Conservation (phyloP, 805 yeast species). For the Danielozyma ontarioensis region DNA sequence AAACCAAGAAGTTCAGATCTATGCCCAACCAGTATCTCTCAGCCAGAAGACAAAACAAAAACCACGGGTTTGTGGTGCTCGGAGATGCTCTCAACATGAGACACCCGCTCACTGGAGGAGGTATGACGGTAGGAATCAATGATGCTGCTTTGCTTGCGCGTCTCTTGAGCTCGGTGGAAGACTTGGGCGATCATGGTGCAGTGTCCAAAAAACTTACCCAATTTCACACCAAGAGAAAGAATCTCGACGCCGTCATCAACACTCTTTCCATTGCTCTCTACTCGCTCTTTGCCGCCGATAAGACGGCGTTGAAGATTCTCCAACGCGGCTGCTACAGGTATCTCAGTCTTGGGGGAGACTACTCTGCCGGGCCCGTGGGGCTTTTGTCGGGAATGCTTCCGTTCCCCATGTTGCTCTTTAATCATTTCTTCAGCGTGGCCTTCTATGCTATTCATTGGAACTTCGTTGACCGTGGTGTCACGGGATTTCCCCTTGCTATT, state of each 20-base stretch:
- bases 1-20: constrained; percentile 52
- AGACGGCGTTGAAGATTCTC: constrained; percentile 54
- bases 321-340: constrained; percentile 89
- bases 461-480: constrained; percentile 57
- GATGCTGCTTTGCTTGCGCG: constrained; percentile 71
- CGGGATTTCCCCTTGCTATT: constrained; percentile 66
- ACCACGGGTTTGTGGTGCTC: constrained; percentile 65
- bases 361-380: constrained; percentile 73
- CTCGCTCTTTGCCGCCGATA: constrained; percentile 85
- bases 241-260: constrained; percentile 77
- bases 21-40: constrained; percentile 94
- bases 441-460: constrained; percentile 74
- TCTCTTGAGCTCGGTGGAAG: constrained; percentile 55
- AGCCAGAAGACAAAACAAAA: constrained; percentile 58
- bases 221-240: constrained; percentile 77
- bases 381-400: constrained; percentile 80
- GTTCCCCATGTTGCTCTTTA: constrained; percentile 65
- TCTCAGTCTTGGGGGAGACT: constrained; percentile 78
- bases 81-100: constrained; percentile 98
- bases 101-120: constrained; percentile 98
- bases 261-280: constrained; percentile 88
- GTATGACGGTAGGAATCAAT: constrained; percentile 95
- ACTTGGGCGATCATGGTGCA: constrained; percentile 51
- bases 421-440: constrained; percentile 89
- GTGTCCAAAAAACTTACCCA: constrained; percentile 54